A percentile compares a stretch with the other conserved stretches of the same genome.
Conservation (phyloP, 441 rosid species). For the Gossypium schwendimanii region DNA sequence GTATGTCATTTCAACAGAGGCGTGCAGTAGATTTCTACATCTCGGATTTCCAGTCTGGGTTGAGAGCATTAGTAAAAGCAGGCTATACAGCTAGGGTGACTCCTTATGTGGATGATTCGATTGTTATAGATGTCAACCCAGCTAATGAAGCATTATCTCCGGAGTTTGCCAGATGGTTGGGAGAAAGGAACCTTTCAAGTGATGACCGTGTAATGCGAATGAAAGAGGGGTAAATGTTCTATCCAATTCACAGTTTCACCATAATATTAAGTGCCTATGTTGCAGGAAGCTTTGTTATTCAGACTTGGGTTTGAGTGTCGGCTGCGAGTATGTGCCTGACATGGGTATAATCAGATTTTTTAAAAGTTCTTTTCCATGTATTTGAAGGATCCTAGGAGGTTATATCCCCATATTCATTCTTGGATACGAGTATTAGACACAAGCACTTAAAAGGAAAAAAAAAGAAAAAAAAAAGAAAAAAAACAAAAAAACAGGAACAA, state of each 20-base stretch:
- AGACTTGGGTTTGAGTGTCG: neutral
- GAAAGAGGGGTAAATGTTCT: slow-evolving; percentile 60
- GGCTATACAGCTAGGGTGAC: slow-evolving; percentile 67
- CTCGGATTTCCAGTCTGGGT: slow-evolving; percentile 96
- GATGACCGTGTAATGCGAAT: slow-evolving; percentile 66
- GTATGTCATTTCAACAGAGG: slow-evolving; percentile 45
- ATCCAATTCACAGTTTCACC: neutral
- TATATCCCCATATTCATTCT: neutral
- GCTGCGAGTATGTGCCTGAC: neutral
- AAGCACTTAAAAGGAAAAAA: neutral
- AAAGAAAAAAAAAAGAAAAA: neutral
- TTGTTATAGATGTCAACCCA: slow-evolving; percentile 54
- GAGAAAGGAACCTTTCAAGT: slow-evolving; percentile 60
- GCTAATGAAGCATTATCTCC: slow-evolving; percentile 49
- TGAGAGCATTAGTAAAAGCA: slow-evolving; percentile 77
- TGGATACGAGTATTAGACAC: neutral
- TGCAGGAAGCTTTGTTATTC: neutral
- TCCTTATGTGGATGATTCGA: slow-evolving; percentile 66
- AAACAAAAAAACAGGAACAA: no score
- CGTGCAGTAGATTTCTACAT: slow-evolving; percentile 98
- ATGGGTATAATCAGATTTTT: neutral
- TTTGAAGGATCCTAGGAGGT: neutral
- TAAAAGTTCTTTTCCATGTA: neutral
- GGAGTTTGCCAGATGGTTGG: slow-evolving; percentile 64
- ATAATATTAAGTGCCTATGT: neutral